These are phyloP conservation scores for Talaromyces sp. DNA, from an alignment of 2,329 filamentous ascomycete species.

Conservation along the genomic window DNA sequence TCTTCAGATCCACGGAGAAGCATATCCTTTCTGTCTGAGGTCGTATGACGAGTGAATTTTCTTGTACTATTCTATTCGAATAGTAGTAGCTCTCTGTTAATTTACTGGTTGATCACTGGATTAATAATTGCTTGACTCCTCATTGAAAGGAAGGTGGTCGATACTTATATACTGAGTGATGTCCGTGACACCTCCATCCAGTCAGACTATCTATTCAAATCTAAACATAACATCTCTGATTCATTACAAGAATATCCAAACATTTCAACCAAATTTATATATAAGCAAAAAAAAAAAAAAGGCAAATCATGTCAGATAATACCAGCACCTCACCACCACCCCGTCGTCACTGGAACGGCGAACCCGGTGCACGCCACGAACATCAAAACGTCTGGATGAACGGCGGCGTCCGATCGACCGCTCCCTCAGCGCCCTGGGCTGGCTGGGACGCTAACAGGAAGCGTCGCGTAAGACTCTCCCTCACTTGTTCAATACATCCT, in stretches of 20 bases:
- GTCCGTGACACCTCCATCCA: too few relatives aligned
- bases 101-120: too few relatives aligned
- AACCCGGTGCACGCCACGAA: constrained; percentile 30
- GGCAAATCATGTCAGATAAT: constrained; percentile 7
- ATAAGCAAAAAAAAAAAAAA: not conserved
- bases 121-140: too few relatives aligned
- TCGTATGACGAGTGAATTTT: not conserved
- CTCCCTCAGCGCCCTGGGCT: constrained; percentile 20
- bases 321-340: constrained; percentile 13
- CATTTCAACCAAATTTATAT: too few relatives aligned
- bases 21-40: not conserved
- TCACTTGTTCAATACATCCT: not conserved
- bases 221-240: too few relatives aligned
- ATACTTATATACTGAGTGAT: too few relatives aligned
- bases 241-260: too few relatives aligned
- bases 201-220: too few relatives aligned
- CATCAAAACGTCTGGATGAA: constrained; percentile 34
- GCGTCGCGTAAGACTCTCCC: constrained; percentile 24
- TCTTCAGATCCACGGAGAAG: not conserved
- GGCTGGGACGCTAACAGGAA: constrained; percentile 17
- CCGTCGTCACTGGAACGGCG: constrained; percentile 34
- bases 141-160: too few relatives aligned
- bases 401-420: constrained; percentile 27
- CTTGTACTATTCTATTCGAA: not conserved
- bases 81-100: too few relatives aligned